These are phyloP conservation scores for Thermoascus crustaceus DNA, from an alignment of 2,329 filamentous ascomycete genomes.

Conservation along the genomic window DNA sequence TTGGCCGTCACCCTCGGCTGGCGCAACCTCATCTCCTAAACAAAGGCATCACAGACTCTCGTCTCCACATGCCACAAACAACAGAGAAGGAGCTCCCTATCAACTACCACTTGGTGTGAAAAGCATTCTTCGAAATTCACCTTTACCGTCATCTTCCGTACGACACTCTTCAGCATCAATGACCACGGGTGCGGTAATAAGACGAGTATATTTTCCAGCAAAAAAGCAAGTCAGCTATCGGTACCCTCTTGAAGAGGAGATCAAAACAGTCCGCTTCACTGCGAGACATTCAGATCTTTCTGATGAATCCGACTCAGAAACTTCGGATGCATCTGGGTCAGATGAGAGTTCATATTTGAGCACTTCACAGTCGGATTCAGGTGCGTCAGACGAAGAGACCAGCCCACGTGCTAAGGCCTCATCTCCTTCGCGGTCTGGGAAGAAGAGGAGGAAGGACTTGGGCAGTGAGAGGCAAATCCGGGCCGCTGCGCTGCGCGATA, in stretches of 20 bases:
- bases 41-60: slow-evolving; percentile 3
- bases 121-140: slow-evolving; percentile 42
- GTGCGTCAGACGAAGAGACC: slow-evolving; percentile 21
- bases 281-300: slow-evolving; percentile 49
- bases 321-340: slow-evolving; percentile 9
- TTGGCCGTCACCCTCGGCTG: slow-evolving; percentile 29
- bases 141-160: slow-evolving; percentile 22
- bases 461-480: slow-evolving; percentile 30
- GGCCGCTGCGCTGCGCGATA: slow-evolving; percentile 32
- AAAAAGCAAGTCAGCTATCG: slow-evolving; percentile 52
- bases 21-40: slow-evolving; percentile 23
- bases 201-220: slow-evolving; percentile 43
- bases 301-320: slow-evolving; percentile 13
- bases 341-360: slow-evolving; percentile 21
- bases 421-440: slow-evolving; percentile 18
- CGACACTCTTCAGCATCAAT: slow-evolving; percentile 34
- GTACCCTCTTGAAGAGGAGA: slow-evolving; percentile 50
- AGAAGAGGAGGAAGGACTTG: slow-evolving; percentile 28
- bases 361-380: slow-evolving; percentile 16
- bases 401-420: slow-evolving; percentile 8
- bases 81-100: slow-evolving; percentile 26
- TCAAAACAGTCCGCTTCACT: slow-evolving; percentile 48
- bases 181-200: slow-evolving; percentile 23
- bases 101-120: slow-evolving; percentile 37
- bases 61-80: slow-evolving; percentile 20